Conservation (phyloP, 176 grass and related monocot species). For the Oryza coarctata region DNA sequence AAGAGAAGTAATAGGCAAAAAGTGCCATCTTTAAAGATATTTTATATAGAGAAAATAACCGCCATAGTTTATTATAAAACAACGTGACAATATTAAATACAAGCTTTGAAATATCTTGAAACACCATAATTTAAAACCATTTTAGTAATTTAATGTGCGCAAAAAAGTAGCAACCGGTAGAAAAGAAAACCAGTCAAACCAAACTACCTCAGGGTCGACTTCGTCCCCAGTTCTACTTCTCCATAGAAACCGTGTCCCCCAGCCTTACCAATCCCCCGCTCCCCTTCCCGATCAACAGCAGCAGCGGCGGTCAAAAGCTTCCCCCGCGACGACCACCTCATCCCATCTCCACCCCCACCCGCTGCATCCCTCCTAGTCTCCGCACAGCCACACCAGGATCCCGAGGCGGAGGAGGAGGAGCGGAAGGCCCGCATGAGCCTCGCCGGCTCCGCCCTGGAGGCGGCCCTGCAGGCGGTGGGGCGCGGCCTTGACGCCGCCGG, state of each 20-base stretch:
- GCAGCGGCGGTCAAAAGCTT: slow-evolving; percentile 66
- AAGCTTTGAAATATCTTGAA: slow-evolving; percentile 31
- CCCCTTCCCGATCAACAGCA: slow-evolving; percentile 37
- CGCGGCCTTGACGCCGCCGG: slow-evolving; percentile 68
- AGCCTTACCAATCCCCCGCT: background rate
- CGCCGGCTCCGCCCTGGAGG: slow-evolving; percentile 59
- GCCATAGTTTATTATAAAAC: no score
- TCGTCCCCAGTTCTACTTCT: background rate
- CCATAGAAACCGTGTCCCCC: slow-evolving; percentile 64
- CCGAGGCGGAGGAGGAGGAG: slow-evolving; percentile 36
- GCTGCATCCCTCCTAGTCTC: background rate
- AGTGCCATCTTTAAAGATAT: no score
- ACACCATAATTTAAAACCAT: slow-evolving; percentile 26
- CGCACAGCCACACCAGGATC: slow-evolving; percentile 10
- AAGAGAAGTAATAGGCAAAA: no score
- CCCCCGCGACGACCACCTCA: slow-evolving; percentile 19
- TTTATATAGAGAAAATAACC: no score
- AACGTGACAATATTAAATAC: slow-evolving; percentile 30
- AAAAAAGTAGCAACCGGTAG: no score
- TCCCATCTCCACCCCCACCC: background rate
- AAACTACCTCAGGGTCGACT: slow-evolving; percentile 35
- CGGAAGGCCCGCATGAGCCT: slow-evolving; percentile 40
- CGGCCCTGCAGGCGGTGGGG: slow-evolving; percentile 66
- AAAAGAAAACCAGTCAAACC: slow-evolving; percentile 45
- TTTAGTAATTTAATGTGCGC: background rate